Evolutionary conservation across 1,284 basidiomycete genomes (phyloP), one percentile per base, ranked within the genome.

Genomic region (Melanopsichium pennsylvanicum): DNA sequence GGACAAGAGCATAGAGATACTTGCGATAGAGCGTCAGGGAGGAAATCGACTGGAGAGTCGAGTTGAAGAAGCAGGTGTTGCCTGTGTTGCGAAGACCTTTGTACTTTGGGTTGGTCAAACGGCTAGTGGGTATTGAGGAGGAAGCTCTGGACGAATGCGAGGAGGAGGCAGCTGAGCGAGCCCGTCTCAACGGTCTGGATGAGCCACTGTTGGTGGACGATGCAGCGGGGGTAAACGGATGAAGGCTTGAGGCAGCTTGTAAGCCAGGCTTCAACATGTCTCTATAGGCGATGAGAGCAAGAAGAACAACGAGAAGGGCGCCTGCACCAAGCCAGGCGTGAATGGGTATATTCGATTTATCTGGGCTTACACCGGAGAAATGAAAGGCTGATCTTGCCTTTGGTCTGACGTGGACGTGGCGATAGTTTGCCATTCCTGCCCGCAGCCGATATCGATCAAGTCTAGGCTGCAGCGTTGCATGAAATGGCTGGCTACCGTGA

Each of bases 31-130:
- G 34, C 4, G 60, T 36, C 19, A 77, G 21, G 18, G 70, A 68
- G 10, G 74, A 70, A 13, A 81, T 64, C 0, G 72, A 70, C 35
- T 81, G 79, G 16, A 81, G 36, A 3, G 73, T 74, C 22, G 69
- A 73, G 60, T 81, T 81, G 58, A 81, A 74, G 60, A 78, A 81
- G 70, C 79, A 81, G 7, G 72, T 76, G 36, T 80, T 76, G 42
- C 75, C 76, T 3, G 78, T 77, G 26, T 81, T 81, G 25, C 57
- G 51, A 13, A 81, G 63, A 15, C 79, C 79, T 18, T 61, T 66
- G 40, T 61, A 64, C 16, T 50, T 61, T 4, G 52, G 54, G 16
- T 57, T 62, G 35, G 50, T 29, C 15, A 51, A 23, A 11, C 38
- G 47, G 18, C 34, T 19, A 12, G 33, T 43, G 3, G 58, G n/a